Base-by-base conservation (phyloP, 2,329 filamentous ascomycete genomes). In the Mariannaea elegans region DNA sequence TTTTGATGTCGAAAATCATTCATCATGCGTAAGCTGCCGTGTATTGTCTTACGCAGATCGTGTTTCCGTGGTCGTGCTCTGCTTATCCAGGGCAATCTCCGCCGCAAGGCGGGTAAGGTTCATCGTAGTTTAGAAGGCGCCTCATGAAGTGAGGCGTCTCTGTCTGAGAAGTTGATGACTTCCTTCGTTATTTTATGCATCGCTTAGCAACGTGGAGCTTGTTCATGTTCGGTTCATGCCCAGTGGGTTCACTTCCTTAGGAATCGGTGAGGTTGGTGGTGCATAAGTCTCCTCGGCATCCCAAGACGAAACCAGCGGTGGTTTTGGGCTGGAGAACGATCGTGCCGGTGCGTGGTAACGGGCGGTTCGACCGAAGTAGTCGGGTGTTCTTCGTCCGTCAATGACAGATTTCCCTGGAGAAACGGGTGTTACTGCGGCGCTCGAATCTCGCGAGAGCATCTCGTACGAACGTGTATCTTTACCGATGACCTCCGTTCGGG, bases 401-500 rank as follows among this genome's bases (percentile, higher is more conserved):
- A 71, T 71, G 56, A 72, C 64, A 16, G 72, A 74, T 71, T 73
- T 77, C 66, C 71, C 74, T 73, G 76, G 72, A 73, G 75, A 76
- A 70, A 78, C 71, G 64, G 82, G 80, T 77, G 84, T 86, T 81
- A 85, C 78, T 78, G 80, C 75, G 68, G 80, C 76, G 76, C 79
- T 82, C 75, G 80, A 79, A 69, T 85, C 84, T 75, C 80, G 81
- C 67, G 84, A 86, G 69, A 94, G 87, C 90, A 94, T 93, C 82
- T 94, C 91, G 81, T 94, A 94, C 76, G 89, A 87, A 79, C 87
- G 85, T 74, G 81, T 82, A 69, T 89, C 87, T 75, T 85, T 83
- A 65, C 87, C 87, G 59, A 83, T 76, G 59, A 83, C 76, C 60
- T 86, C 82, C 68, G 79, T 77, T 62, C 85, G 85, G 45, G 93